Conservation (phyloP, 192 early-diverging fungal species). For the Backusella sp. region DNA sequence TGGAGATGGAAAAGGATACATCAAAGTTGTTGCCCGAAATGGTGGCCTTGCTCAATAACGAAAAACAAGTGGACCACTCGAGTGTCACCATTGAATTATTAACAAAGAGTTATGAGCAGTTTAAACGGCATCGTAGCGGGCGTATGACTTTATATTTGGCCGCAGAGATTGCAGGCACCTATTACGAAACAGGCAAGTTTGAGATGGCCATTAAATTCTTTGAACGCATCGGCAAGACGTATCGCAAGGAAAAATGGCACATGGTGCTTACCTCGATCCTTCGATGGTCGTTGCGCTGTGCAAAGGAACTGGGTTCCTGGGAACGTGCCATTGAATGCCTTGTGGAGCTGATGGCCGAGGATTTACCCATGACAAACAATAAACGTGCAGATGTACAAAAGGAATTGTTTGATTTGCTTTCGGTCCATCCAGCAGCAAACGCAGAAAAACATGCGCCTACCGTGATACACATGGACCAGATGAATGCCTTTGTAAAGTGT, state of each 20-base stretch:
- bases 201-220: conserved; percentile 88
- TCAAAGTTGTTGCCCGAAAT: background rate
- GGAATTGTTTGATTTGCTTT: conserved; percentile 34
- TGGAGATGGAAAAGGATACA: conserved; percentile 35
- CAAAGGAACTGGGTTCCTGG: conserved; percentile 60
- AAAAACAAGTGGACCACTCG: conserved; percentile 63
- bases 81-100: conserved; percentile 74
- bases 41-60: conserved; percentile 32
- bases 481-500: conserved; percentile 58
- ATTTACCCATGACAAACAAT: conserved; percentile 22
- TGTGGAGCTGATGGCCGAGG: conserved; percentile 66
- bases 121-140: conserved; percentile 67
- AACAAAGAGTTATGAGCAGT: conserved; percentile 92
- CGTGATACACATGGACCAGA: conserved; percentile 57
- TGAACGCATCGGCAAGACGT: conserved; percentile 84
- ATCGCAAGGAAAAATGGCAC: conserved; percentile 85
- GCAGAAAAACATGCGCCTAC: conserved; percentile 25
- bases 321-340: conserved; percentile 63
- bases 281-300: conserved; percentile 65
- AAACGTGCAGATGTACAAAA: conserved; percentile 39
- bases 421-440: conserved; percentile 30
- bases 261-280: conserved; percentile 67
- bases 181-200: conserved; percentile 71
- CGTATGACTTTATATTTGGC: conserved; percentile 85
- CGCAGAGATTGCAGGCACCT: conserved; percentile 83